Evolutionary conservation across 1,139 yeast genomes (phyloP), one percentile per base, ranked within the genome.

Genomic region (Blastobotrys illinoisensis): DNA sequence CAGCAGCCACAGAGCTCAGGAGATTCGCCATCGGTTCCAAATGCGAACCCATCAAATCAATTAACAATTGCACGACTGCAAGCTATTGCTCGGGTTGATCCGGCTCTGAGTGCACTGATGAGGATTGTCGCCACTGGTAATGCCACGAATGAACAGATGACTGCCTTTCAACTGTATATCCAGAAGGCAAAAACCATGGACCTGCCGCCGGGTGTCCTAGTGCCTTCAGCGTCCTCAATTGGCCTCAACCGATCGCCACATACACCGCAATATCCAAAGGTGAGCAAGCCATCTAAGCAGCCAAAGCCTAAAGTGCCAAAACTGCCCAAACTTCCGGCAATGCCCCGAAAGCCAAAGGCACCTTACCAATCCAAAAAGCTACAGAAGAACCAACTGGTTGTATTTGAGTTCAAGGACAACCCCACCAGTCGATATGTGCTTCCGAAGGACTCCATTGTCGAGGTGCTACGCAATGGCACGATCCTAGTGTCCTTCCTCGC

Each of bases 321-420:
- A 45, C 50, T 56, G 6, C 60, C 59, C 60, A 49, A 72, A 67
- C 56, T 57, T 5, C 57, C 57, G 13, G 54, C 58, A 43, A 55
- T 60, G 6, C 57, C 60, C 5, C 50, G 58, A 51, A 53, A 56
- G 47, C 49, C 64, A 18, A 58, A 60, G 52, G 53, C 53, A 51
- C 56, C 53, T 48, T 64, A 57, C 58, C 59, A 59, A 44, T 63
- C 66, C 13, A 66, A 65, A 45, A 63, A 64, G 51, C 57, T 58
- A 50, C 72, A 81, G 44, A 71, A 79, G 46, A 81, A 82, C 64
- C 90, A 95, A 0, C 86, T 88, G 50, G 69, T 93, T 49, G 83
- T 90, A 13, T 85, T 93, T 70, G 99, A 93, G 69, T 91, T 84
- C 71, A 79, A 79, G 44, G 98, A 93, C 63, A 85, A 85, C 67